Percentiles rank a stretch among this genome's conserved stretches.
Evolutionary conservation across 2,329 filamentous ascomycete genomes (phyloP).

Genomic region (Clonostachys rosea): DNA sequence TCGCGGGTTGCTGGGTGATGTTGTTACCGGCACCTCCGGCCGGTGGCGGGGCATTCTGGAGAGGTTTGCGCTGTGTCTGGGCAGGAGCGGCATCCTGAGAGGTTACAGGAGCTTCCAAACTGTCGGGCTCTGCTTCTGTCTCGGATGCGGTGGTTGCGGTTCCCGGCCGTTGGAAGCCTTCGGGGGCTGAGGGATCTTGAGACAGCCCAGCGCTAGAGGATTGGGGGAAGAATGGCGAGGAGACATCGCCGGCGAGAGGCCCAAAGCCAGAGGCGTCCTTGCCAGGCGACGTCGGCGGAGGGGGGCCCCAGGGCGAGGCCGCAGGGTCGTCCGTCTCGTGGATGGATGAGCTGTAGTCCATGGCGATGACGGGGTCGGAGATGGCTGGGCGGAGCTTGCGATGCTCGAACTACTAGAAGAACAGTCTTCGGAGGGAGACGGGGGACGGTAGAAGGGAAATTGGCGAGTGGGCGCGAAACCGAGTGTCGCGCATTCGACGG

Average conservation of each 20-base stretch:
- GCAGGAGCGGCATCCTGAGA: background rate
- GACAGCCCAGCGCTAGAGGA: constrained; percentile 35
- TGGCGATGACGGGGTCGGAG: constrained; percentile 17
- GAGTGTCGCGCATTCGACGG: too few relatives aligned
- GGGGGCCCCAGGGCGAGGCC: constrained; percentile 52
- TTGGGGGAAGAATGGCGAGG: constrained; percentile 37
- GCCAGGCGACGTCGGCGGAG: constrained; percentile 44
- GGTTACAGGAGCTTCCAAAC: constrained; percentile 15
- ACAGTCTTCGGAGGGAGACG: background rate
- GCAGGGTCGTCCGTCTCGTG: constrained; percentile 49
- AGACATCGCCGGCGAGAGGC: constrained; percentile 29
- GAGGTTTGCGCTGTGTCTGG: background rate
- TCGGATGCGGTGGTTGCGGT: constrained; percentile 40
- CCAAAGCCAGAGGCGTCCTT: constrained; percentile 38
- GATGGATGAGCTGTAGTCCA: constrained; percentile 57
- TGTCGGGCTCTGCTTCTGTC: constrained; percentile 31
- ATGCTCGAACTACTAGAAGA: background rate
- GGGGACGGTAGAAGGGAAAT: background rate
- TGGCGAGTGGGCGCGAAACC: background rate
- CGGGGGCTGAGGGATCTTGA: constrained; percentile 25
- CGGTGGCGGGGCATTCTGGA: constrained; percentile 1
- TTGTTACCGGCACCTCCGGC: constrained; percentile 3
- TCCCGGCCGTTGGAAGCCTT: constrained; percentile 37
- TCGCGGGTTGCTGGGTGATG: constrained; percentile 7
- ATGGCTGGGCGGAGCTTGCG: background rate